These are phyloP conservation scores for Botrytis squamosa DNA, from an alignment of 2,329 filamentous ascomycete species.

Conservation along the genomic window DNA sequence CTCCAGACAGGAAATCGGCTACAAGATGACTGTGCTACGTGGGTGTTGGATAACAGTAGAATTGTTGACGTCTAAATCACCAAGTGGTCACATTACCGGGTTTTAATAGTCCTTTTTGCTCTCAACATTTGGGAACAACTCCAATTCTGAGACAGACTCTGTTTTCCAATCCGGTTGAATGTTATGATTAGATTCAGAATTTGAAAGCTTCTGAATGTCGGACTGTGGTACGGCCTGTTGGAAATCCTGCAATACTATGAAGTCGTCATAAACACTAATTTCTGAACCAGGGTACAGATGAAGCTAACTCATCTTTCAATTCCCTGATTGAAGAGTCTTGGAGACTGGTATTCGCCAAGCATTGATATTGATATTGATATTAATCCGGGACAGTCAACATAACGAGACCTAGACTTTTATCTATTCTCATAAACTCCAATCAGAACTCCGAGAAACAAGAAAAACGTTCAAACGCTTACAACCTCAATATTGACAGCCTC, in stretches of 20 bases:
- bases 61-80: neutral
- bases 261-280: neutral
- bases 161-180: neutral
- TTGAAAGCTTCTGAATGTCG: neutral
- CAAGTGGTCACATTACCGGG: neutral
- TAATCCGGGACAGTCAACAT: neutral
- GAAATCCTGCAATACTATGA: neutral
- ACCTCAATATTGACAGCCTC: conserved; percentile 2
- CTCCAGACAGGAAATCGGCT: neutral
- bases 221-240: neutral
- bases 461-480: neutral
- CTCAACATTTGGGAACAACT: neutral
- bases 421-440: neutral
- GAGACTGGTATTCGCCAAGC: no score
- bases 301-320: neutral
- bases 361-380: neutral
- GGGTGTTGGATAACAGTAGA: neutral
- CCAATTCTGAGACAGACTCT: neutral
- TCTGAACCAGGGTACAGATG: neutral
- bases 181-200: neutral
- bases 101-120: neutral
- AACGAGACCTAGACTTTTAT: neutral
- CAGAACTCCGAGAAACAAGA: neutral
- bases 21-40: neutral
- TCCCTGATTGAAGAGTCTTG: no score